Evolutionary conservation across 768 basidiomycete genomes (phyloP).

Genomic region (Cystofilobasidium ferigula): DNA sequence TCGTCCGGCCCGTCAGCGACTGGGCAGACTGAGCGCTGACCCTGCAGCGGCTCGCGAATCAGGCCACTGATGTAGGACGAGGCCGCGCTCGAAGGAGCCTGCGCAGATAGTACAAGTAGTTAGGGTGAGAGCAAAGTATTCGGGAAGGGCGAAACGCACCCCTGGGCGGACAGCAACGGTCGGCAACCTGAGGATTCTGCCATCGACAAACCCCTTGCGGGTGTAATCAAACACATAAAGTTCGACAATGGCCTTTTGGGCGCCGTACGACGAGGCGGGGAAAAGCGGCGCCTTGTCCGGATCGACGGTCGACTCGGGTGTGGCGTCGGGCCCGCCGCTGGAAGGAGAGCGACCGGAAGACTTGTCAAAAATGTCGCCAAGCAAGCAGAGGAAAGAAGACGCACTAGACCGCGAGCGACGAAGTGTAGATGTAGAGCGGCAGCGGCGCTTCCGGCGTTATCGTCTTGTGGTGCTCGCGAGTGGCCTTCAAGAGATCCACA

Average conservation of each 20-base stretch:
- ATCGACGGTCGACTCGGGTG: slow-evolving; percentile 32
- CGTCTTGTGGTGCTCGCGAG: slow-evolving; percentile 31
- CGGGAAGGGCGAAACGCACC: slow-evolving; percentile 4
- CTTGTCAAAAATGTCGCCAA: neutral
- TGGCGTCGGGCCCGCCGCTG: slow-evolving; percentile 33
- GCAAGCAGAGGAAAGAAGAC: neutral
- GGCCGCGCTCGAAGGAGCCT: slow-evolving; percentile 35
- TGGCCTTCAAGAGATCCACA: slow-evolving; percentile 31
- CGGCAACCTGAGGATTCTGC: slow-evolving; percentile 36
- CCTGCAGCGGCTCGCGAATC: slow-evolving; percentile 38
- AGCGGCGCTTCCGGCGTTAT: slow-evolving; percentile 27
- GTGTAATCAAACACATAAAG: slow-evolving; percentile 38
- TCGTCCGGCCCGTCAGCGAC: slow-evolving; percentile 35
- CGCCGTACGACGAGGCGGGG: slow-evolving; percentile 37
- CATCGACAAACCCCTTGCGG: slow-evolving; percentile 35
- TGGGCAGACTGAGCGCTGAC: slow-evolving; percentile 32
- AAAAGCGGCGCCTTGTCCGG: slow-evolving; percentile 35
- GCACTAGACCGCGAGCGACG: slow-evolving; percentile 35
- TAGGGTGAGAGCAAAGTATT: no score
- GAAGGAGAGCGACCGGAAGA: no score
- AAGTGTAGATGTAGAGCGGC: slow-evolving; percentile 36
- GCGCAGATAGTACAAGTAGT: neutral
- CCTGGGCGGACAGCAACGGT: slow-evolving; percentile 38
- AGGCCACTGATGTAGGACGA: slow-evolving; percentile 40
- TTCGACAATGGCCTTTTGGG: slow-evolving; percentile 37